Conservation (phyloP, 495 filamentous ascomycete genomes). For the Trichoderma erinaceum region DNA sequence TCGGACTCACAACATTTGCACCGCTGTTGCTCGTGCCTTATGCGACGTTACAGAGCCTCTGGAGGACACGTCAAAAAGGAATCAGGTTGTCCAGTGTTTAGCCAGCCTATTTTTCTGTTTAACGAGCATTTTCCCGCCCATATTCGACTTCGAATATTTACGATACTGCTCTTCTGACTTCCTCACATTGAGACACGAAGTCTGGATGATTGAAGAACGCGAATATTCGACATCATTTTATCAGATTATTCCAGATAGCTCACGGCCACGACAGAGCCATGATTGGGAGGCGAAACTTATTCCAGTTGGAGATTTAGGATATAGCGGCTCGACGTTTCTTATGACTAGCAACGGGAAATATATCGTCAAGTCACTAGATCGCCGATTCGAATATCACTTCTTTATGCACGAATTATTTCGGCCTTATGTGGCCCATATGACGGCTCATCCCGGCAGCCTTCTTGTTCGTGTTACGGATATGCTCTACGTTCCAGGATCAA, state of each 20-base stretch:
- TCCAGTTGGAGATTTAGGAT: constrained; percentile 52
- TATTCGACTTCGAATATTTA: background rate
- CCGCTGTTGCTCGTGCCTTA: too few relatives aligned
- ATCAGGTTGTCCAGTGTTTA: too few relatives aligned
- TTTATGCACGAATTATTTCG: constrained; percentile 57
- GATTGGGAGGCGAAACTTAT: constrained; percentile 25
- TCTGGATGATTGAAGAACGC: constrained; percentile 48
- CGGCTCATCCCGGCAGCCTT: constrained; percentile 46
- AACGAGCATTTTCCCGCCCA: background rate
- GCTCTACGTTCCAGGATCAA: constrained; percentile 44
- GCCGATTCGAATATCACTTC: constrained; percentile 61
- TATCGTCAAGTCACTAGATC: constrained; percentile 61
- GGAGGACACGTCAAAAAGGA: too few relatives aligned
- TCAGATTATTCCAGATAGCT: constrained; percentile 27
- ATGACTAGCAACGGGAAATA: constrained; percentile 52
- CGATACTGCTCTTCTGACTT: constrained; percentile 1
- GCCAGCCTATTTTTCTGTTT: background rate
- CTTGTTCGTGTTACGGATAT: constrained; percentile 66
- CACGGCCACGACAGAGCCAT: constrained; percentile 18
- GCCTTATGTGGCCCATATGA: constrained; percentile 57
- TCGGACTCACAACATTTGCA: too few relatives aligned
- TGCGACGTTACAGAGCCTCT: too few relatives aligned
- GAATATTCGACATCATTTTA: constrained; percentile 51
- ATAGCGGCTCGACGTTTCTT: constrained; percentile 67
- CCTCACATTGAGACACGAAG: constrained; percentile 7